Evolutionary conservation across 352 stramenopile genomes (phyloP), one percentile per base, ranked within the genome.

Genomic region (Phytopythium kandeliae): DNA sequence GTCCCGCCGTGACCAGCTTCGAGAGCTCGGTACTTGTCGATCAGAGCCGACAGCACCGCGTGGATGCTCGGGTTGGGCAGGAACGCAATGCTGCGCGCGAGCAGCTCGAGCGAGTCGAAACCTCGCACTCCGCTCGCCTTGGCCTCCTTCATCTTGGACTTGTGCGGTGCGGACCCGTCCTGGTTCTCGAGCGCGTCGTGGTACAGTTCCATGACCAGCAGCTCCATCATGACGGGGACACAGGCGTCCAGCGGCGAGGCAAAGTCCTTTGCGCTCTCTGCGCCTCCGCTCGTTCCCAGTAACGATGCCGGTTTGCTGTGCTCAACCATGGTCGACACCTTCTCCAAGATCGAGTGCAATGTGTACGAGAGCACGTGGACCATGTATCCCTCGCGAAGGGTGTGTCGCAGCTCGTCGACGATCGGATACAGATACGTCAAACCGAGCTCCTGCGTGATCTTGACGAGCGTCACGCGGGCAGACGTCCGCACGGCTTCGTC

Each of bases 401-500:
- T 89, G 47, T 92, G 79, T 12, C 84, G 78, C 35, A 96, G 76
- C 60, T 96, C 83, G 26, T 89, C 64, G 0, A 96, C 78, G 42
- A 96, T 82, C 6, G 83, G 79, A n/a, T 84, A 51, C 30, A 98
- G 65, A 58, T 95, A 96, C 33, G 64, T 63, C 12, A 85, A 72
- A 13, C 86, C 88, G 45, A 99, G 75, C 35, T 95, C 86, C 34
- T 87, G 74, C 26, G 89, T 89, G 56, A 99, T 98, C 63, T 96
- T 95, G 36, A 97, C 87, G 11, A 99, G 78, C 21, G 96, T 98
- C 15, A 81, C 79, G 31, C 96, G 84, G 10, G 96, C 93, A 34
- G 92, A 87, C 45, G 96, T 78, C 44, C 97, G 84, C 17, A 97
- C 74, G 55, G 86, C 84, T 34, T 96, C 96, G 53, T 99, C 93